phyloP scores from a whole-genome alignment of 306 rosid genomes.

The Parietaria judaica region DNA sequence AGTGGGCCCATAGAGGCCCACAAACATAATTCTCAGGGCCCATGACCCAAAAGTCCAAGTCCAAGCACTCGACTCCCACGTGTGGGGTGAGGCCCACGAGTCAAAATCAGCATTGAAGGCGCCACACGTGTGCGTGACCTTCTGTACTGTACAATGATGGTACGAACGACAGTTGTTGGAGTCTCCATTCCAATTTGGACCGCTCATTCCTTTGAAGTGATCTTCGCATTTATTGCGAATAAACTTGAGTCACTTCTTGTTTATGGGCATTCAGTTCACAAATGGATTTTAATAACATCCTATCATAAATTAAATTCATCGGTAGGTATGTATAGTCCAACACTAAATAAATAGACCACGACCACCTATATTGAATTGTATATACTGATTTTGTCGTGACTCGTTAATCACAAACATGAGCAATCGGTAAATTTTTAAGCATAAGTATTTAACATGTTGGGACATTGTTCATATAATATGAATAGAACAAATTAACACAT shows the following conservation, averaged over 20 bases:
- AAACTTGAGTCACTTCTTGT: constrained; percentile 3
- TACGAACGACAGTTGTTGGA: constrained; percentile 8
- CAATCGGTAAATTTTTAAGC: too few relatives aligned
- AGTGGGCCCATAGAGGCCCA: constrained; percentile 3
- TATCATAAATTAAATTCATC: too few relatives aligned
- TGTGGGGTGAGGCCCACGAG: constrained; percentile 43
- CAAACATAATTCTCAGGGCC: constrained; percentile 15
- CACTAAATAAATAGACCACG: too few relatives aligned
- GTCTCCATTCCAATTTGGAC: neutral
- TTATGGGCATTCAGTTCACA: too few relatives aligned
- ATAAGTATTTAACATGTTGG: too few relatives aligned
- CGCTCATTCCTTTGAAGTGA: neutral
- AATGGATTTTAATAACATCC: too few relatives aligned
- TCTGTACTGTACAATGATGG: neutral
- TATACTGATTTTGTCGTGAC: too few relatives aligned
- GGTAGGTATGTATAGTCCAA: too few relatives aligned
- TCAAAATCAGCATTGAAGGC: constrained; percentile 29
- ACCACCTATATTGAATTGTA: too few relatives aligned
- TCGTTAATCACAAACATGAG: too few relatives aligned
- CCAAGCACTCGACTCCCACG: constrained; percentile 39
- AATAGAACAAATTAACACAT: too few relatives aligned
- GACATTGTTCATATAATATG: too few relatives aligned
- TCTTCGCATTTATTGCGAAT: constrained; percentile 8
- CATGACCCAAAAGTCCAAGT: constrained; percentile 21
- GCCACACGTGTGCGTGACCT: constrained; percentile 36